A percentile compares a stretch with the other conserved stretches of the same genome.
Evolutionary conservation across 1,139 yeast genomes (phyloP).

Genomic region (Kurtzmaniella quercitrusa): DNA sequence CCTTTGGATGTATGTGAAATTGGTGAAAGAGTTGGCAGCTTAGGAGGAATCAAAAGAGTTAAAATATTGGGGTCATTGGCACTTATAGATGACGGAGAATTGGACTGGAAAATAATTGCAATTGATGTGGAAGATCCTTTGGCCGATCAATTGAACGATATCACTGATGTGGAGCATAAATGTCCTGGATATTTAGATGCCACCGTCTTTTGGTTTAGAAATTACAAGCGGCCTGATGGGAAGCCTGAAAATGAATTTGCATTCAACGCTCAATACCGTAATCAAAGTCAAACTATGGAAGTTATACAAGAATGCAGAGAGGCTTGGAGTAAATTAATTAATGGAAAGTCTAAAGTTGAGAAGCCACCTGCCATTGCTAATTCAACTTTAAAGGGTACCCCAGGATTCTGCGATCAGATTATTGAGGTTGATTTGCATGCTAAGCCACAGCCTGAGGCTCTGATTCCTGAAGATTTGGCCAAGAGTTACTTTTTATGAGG

Average conservation of each 20-base stretch:
- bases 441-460: background rate
- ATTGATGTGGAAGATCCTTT: conserved; percentile 73
- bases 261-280: conserved; percentile 75
- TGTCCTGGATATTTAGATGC: conserved; percentile 81
- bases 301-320: conserved; percentile 65
- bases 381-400: conserved; percentile 58
- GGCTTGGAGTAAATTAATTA: conserved; percentile 68
- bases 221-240: conserved; percentile 88
- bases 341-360: conserved; percentile 46
- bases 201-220: conserved; percentile 87
- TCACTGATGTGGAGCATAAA: conserved; percentile 69
- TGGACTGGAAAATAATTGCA: conserved; percentile 90
- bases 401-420: conserved; percentile 23
- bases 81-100: conserved; percentile 85
- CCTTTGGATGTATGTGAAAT: conserved; percentile 90
- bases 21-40: conserved; percentile 65
- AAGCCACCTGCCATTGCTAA: conserved; percentile 47
- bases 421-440: conserved; percentile 5
- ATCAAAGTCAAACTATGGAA: conserved; percentile 68
- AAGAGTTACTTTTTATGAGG: background rate
- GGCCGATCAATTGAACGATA: conserved; percentile 66
- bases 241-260: conserved; percentile 87
- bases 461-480: background rate
- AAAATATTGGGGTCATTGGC: conserved; percentile 87
- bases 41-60: conserved; percentile 78